Conservation (phyloP, 495 filamentous ascomycete species). For the Aspergillus ellipticus region DNA sequence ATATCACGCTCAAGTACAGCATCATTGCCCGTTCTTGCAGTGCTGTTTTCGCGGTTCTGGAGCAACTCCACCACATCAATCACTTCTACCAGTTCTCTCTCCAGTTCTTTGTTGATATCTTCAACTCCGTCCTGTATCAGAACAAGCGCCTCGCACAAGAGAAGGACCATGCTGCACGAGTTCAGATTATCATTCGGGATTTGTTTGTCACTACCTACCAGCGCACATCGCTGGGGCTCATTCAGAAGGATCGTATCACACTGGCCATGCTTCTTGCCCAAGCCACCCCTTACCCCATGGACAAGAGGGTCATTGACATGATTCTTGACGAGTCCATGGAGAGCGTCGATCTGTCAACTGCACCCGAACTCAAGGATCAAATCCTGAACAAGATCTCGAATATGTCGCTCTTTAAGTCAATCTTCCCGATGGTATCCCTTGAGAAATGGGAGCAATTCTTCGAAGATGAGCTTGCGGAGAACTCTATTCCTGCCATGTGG, state of each 20-base stretch:
- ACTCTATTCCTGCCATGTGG: slow-evolving; percentile 77
- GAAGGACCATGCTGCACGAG: slow-evolving; percentile 69
- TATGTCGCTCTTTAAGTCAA: slow-evolving; percentile 70
- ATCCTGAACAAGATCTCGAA: slow-evolving; percentile 64
- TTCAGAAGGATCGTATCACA: slow-evolving; percentile 92
- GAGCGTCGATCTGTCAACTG: slow-evolving; percentile 73
- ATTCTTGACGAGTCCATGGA: slow-evolving; percentile 77
- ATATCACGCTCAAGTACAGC: slow-evolving; percentile 87
- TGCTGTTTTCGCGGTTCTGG: slow-evolving; percentile 91
- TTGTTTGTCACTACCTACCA: slow-evolving; percentile 90
- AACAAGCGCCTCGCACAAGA: slow-evolving; percentile 71
- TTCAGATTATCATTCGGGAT: slow-evolving; percentile 82
- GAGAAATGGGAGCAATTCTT: slow-evolving; percentile 78
- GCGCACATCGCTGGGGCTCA: slow-evolving; percentile 82
- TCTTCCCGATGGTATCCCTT: slow-evolving; percentile 56
- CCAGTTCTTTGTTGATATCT: slow-evolving; percentile 96
- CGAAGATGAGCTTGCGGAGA: slow-evolving; percentile 81
- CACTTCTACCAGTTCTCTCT: slow-evolving; percentile 99
- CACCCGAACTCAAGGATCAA: slow-evolving; percentile 59
- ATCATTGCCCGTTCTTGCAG: slow-evolving; percentile 92
- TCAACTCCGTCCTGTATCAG: slow-evolving; percentile 82
- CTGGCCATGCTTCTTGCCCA: slow-evolving; percentile 95
- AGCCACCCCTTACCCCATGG: slow-evolving; percentile 90
- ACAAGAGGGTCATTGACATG: slow-evolving; percentile 78
- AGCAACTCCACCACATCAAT: slow-evolving; percentile 96